A percentile compares a stretch with the other conserved stretches of the same genome.
These are phyloP conservation scores for Fusarium brachygibbosum DNA, from an alignment of 2,329 filamentous ascomycete species.

Conservation along the genomic window DNA sequence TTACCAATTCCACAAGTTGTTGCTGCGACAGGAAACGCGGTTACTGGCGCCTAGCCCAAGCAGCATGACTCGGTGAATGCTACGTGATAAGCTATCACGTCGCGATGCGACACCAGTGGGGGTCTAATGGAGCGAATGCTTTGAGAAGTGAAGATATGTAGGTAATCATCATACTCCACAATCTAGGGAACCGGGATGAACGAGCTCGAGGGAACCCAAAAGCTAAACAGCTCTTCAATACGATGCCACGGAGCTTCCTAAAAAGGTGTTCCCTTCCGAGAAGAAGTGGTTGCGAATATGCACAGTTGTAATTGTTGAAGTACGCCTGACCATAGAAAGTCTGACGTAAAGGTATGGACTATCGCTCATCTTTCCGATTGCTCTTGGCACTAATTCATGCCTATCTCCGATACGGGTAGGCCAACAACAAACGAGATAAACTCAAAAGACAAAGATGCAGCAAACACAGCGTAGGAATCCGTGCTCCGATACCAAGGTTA, in stretches of 20 bases:
- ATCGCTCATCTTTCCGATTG: neutral
- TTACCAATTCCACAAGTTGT: constrained; percentile 5
- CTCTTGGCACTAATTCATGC: neutral
- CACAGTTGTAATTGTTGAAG: constrained; percentile 11
- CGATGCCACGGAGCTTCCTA: constrained; percentile 1
- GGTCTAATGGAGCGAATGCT: neutral
- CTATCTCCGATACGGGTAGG: neutral
- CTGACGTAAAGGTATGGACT: neutral
- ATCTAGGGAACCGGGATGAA: neutral
- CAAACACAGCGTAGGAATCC: neutral
- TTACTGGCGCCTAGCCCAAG: constrained; percentile 27
- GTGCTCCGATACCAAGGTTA: constrained; percentile 1
- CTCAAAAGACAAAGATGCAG: constrained; percentile 11
- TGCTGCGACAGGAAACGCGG: neutral
- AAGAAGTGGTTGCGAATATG: neutral
- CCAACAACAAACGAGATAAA: neutral
- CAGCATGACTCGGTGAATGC: constrained; percentile 31
- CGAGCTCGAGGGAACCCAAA: neutral
- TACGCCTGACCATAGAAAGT: neutral
- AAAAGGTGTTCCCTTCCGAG: neutral
- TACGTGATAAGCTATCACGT: constrained; percentile 37
- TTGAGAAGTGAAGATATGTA: neutral
- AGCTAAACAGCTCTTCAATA: neutral
- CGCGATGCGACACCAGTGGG: constrained; percentile 7
- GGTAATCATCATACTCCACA: neutral